Evolutionary conservation across 2,329 filamentous ascomycete genomes (phyloP).

Genomic region (Fusarium setosum): DNA sequence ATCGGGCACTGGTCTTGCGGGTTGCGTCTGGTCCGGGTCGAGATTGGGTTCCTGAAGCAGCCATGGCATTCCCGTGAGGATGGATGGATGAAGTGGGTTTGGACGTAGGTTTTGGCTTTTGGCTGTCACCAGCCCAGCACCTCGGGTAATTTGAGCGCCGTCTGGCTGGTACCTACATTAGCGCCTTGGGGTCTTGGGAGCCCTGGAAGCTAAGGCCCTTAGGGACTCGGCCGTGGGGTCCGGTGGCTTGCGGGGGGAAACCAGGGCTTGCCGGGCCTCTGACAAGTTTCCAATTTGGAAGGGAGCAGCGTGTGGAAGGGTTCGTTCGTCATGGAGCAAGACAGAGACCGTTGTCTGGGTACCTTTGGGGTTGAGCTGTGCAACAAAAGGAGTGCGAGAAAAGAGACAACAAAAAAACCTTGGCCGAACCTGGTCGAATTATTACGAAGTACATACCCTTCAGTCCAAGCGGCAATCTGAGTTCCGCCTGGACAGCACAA

Average conservation of each 20-base stretch:
- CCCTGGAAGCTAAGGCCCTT: constrained; percentile 19
- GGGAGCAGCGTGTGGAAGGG: not conserved
- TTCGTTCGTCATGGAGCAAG: not conserved
- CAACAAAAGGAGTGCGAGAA: constrained; percentile 6
- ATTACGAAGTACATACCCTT: constrained; percentile 15
- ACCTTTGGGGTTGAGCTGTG: not conserved
- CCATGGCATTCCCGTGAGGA: not conserved
- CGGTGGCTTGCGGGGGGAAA: constrained; percentile 30
- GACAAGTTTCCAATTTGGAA: not conserved
- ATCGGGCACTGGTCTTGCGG: not conserved
- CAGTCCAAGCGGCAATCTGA: constrained; percentile 34
- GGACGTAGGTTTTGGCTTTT: constrained; percentile 10
- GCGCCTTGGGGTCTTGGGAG: constrained; percentile 29
- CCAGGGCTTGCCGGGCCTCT: constrained; percentile 4
- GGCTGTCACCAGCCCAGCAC: constrained; percentile 12
- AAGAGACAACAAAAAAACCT: constrained; percentile 29
- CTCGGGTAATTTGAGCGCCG: constrained; percentile 29
- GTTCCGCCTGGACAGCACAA: constrained; percentile 14
- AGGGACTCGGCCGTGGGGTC: constrained; percentile 20
- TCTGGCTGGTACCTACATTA: constrained; percentile 42
- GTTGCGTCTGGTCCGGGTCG: not conserved
- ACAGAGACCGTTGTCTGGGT: not conserved
- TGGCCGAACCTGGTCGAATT: not conserved
- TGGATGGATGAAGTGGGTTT: constrained; percentile 6
- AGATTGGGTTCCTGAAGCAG: not conserved